Evolutionary conservation across 768 basidiomycete species (phyloP), one percentile per base, ranked within the genome.

Genomic region (Naematelia aurantialba): DNA sequence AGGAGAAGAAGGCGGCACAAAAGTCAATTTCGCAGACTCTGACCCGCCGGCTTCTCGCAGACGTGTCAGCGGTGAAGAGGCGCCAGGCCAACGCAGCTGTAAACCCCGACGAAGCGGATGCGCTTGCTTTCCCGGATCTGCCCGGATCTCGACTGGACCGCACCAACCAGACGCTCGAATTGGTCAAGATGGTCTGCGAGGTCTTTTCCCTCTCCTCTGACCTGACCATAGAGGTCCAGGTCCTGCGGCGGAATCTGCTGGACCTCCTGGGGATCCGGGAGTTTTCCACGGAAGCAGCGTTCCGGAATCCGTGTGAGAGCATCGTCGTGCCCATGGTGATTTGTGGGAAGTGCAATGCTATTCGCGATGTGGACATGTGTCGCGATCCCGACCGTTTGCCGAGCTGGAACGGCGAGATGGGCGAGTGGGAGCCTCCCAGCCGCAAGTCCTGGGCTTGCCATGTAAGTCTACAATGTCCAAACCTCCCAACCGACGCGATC

Each of bases 311-410:
- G 0, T 97, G 92, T 79, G 87, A 91, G 72, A 85, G 89, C 8
- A 82, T 94, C 56, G 87, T 88, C 66, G 76, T 98, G 25, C 80
- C 85, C 45, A 89, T 89, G 73, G 87, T 97, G 34, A 89, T 93
- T 27, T 97, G 94, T 74, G 85, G 83, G 44, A 84, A 86, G 68
- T 98, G 89, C 78, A 92, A 91, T 74, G 78, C 81, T 13, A 81
- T 92, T 60, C 84, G 88, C 2, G 91, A 94, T 74, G 89, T 99
- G 69, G 96, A 99, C 76, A 89, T 99, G 70, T 97, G 94, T 74
- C 85, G 94, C 14, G 94, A 98, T 77, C 82, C 85, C 11, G 88
- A 91, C 59, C 81, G 96, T 42, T 80, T 90, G 45, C 86, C 89
- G 3, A 61, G 65, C 49, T 65, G 77, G 12, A 77, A 76, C 52